Base-by-base conservation (phyloP, 1,139 yeast genomes). In the Suhomyces yuchorum region DNA sequence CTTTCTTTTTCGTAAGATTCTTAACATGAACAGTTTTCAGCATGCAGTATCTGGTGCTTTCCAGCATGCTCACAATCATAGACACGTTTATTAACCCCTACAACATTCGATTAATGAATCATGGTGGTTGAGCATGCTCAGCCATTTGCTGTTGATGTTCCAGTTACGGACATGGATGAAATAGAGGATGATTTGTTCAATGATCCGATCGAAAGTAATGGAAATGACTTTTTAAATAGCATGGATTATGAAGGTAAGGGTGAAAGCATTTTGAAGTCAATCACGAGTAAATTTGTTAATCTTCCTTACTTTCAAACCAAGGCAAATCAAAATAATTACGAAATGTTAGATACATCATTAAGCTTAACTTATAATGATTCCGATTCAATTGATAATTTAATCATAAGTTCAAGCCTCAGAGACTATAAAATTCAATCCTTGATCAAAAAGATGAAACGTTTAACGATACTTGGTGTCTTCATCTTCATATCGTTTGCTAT, bases 81-180 rank as follows among this genome's bases (percentile, higher is more conserved):
- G 11, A 17, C n/a, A 11, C 14, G 14, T 14, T 14, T 30, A 14
- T 2, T 14, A 3, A n/a, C 18, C 18, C 17, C 6, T 30, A 14
- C 17, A 30, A 14, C 18, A 30, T n/a, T 15, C 37, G 4, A 18
- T 12, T n/a, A 6, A n/a, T 17, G 30, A 26, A 36, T 26, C 17
- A 55, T 57, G 60, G 51, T 56, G 23, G 50, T 52, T 18, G 55
- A 55, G 41, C 51, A 51, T 44, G 45, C 50, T 26, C 28, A 53
- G 5, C 62, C 66, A 1, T 80, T 77, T 54, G 65, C 65, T 1
- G 81, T 75, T 8, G 88, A 83, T 54, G 65, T 80, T 2, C 88
- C 87, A 0, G 73, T 83, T 12, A 78, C 84, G 1, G 77, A 82
- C 55, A 66, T 83, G 49, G 87, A 83, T 55, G 83, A 73, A 7